Base-by-base conservation (phyloP, 495 filamentous ascomycete species). In the Penicillium verhagenii region DNA sequence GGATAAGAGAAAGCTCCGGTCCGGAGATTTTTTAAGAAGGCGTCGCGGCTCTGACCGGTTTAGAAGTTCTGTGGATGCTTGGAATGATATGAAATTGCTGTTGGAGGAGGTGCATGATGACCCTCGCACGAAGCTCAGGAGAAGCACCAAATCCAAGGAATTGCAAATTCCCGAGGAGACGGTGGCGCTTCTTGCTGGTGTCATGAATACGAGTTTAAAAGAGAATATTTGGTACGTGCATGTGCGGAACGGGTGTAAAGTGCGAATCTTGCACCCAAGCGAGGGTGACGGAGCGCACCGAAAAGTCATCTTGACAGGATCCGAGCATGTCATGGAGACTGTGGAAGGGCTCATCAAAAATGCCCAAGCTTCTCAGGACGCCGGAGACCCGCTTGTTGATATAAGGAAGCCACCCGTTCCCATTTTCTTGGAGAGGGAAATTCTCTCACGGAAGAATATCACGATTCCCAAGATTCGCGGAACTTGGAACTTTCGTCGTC, bases 151-250 rank as follows among this genome's bases (percentile, higher is more conserved):
- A 24, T 58, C 64, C 19, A 72, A 65, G 54, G 69, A 72, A 44
- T 37, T 77, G n/a, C 44, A 64, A 24, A 16, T 77, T 2, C 66
- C 70, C 9, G 75, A 78, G 39, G 75, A 75, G 47, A 75, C 68
- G 0, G 53, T 78, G 20, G 75, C 63, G 1, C 19, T 66, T 18
- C 49, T 78, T 24, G 57, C 64, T 19, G 75, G 75, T 3, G 47
- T 64, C 6, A 67, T 63, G 14, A 52, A 53, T 1, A 60, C 56
- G 31, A 52, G 54, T 8, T 37, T 60, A 38, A 50, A 59, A 38
- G 75, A 78, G 51, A 78, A 78, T 55, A 65, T 77, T 8, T 77
- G 63, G 64, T 68, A 66, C 52, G 50, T 72, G 7, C 50, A 57
- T 9, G 39, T 76, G 14, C 68, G 60, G 11, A 66, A 76, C 52